Evolutionary conservation across 805 yeast species (phyloP).

Genomic region (Spathaspora passalidarum): DNA sequence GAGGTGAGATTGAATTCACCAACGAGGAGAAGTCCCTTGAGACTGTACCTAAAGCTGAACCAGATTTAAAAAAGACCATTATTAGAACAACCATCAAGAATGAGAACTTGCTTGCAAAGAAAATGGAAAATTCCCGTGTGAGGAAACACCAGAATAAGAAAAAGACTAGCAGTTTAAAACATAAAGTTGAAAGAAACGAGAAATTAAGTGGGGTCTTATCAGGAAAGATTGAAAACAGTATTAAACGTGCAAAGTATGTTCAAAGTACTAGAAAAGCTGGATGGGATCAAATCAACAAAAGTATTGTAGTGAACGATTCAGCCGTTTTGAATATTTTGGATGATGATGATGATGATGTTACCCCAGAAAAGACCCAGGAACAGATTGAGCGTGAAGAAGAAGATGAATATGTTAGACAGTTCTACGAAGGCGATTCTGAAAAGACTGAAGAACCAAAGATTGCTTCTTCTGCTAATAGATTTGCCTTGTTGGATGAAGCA

Average conservation of each 20-base stretch:
- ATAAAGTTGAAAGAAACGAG: slow-evolving; percentile 47
- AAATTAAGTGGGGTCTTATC: slow-evolving; percentile 54
- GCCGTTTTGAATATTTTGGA: neutral
- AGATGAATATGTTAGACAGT: slow-evolving; percentile 33
- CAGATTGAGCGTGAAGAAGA: slow-evolving; percentile 33
- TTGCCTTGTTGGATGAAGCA: slow-evolving; percentile 37
- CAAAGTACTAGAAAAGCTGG: slow-evolving; percentile 63
- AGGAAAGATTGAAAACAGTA: slow-evolving; percentile 62
- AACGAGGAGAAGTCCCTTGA: slow-evolving; percentile 49
- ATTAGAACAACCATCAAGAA: slow-evolving; percentile 67
- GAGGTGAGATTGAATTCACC: slow-evolving; percentile 46
- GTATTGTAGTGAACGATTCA: slow-evolving; percentile 3
- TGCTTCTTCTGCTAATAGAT: slow-evolving; percentile 16
- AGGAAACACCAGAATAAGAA: slow-evolving; percentile 24
- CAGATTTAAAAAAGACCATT: slow-evolving; percentile 58
- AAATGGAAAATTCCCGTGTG: slow-evolving; percentile 42
- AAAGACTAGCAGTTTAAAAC: slow-evolving; percentile 27
- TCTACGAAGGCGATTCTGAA: slow-evolving; percentile 18
- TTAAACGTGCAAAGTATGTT: slow-evolving; percentile 59
- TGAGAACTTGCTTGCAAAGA: slow-evolving; percentile 57
- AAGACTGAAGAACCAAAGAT: slow-evolving; percentile 11
- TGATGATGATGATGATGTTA: neutral
- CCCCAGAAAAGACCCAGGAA: slow-evolving; percentile 15
- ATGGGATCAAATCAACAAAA: slow-evolving; percentile 66
- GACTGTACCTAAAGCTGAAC: slow-evolving; percentile 55